Conservation (phyloP, 805 yeast species). For the Saccharomyces paradoxus region DNA sequence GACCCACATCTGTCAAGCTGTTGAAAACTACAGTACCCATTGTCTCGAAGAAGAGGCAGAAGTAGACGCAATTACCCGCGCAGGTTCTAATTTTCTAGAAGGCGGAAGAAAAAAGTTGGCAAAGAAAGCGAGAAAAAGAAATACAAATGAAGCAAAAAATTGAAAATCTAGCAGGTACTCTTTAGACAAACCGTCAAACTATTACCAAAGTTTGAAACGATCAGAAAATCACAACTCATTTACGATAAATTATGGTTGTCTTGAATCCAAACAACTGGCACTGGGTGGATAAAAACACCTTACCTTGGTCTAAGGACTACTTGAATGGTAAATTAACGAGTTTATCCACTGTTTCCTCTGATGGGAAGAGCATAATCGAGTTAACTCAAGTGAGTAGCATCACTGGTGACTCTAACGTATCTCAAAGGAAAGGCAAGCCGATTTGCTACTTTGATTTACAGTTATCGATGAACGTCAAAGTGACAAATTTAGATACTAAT, state of each 20-base stretch:
- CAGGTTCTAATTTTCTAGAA: background rate
- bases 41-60: conserved; percentile 1
- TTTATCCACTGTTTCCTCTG: conserved; percentile 11
- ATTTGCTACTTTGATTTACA: conserved; percentile 65
- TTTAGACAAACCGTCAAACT: background rate
- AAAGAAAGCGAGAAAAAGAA: background rate
- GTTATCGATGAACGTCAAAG: conserved; percentile 40
- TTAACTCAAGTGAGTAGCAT: conserved; percentile 38
- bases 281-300: conserved; percentile 63
- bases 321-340: conserved; percentile 33
- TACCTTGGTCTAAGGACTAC: conserved; percentile 54
- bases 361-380: conserved; percentile 21
- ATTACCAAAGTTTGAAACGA: background rate
- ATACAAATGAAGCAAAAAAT: background rate
- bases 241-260: conserved; percentile 42
- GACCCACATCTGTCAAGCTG: conserved; percentile 12
- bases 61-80: background rate
- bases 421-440: conserved; percentile 76
- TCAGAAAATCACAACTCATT: background rate
- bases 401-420: conserved; percentile 72
- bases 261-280: conserved; percentile 73
- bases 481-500: conserved; percentile 14
- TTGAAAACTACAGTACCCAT: conserved; percentile 19
- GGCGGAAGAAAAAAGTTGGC: background rate
- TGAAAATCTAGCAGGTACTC: background rate